phyloP scores from a whole-genome alignment of 139 green algal species.

The Nannochloris sp. region DNA sequence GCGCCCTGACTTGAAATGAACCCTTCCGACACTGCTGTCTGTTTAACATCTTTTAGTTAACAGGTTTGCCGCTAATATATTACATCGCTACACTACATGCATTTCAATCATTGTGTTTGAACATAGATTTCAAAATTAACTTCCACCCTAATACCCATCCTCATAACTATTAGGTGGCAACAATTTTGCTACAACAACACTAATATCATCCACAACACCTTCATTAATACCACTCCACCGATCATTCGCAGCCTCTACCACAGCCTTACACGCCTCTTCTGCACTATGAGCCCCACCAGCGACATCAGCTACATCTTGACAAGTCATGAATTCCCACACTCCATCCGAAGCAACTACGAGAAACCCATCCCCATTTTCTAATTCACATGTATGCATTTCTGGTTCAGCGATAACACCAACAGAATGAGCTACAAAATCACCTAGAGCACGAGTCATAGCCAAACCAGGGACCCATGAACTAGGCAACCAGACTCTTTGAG shows the following conservation, averaged over 20 bases:
- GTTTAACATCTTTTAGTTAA: background rate
- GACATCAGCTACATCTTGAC: constrained; percentile 78
- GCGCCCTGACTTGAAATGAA: too few species aligned
- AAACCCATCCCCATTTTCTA: constrained; percentile 65
- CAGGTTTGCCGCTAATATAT: background rate
- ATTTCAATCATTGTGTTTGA: too few species aligned
- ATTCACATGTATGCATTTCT: constrained; percentile 47
- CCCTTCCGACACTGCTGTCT: too few species aligned
- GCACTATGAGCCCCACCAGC: constrained; percentile 36
- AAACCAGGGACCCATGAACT: constrained; percentile 73
- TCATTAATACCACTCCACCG: constrained; percentile 75
- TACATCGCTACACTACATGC: background rate
- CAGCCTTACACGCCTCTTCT: constrained; percentile 48
- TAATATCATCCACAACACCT: constrained; percentile 85
- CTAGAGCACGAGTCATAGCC: constrained; percentile 82
- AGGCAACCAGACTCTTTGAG: constrained; percentile 73
- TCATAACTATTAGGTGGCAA: background rate
- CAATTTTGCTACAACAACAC: constrained; percentile 29
- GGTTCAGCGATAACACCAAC: constrained; percentile 75
- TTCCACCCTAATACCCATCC: too few species aligned
- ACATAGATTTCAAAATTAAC: too few species aligned
- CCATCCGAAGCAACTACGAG: constrained; percentile 86
- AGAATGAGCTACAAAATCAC: constrained; percentile 71
- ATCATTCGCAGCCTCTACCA: constrained; percentile 69
- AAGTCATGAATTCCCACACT: constrained; percentile 90